Evolutionary conservation across 345 rosid genomes (phyloP).

Genomic region (Theobroma cacao): DNA sequence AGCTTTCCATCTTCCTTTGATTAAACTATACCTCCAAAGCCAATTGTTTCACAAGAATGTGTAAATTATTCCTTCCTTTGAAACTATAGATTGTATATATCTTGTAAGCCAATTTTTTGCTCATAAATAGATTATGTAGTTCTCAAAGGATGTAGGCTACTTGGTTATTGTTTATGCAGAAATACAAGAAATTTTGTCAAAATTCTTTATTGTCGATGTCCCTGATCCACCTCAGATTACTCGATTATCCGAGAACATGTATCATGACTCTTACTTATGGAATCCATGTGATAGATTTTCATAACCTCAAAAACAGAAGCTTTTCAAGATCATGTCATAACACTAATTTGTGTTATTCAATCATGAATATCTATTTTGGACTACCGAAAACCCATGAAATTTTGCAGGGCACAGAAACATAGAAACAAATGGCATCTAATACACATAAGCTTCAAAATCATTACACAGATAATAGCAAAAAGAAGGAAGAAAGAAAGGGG

Average conservation of each 20-base stretch:
- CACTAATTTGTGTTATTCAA: neutral
- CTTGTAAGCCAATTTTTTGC: neutral
- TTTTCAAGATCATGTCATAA: neutral
- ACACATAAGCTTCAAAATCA: neutral
- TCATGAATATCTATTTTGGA: neutral
- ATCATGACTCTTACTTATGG: neutral
- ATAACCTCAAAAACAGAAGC: neutral
- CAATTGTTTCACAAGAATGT: neutral
- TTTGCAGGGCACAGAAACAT: neutral
- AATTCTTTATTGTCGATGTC: too few relatives aligned
- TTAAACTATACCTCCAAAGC: neutral
- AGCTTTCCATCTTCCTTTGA: constrained; percentile 65
- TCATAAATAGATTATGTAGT: neutral
- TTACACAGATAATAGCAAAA: neutral
- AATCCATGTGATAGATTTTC: neutral
- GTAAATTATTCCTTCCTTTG: constrained; percentile 8
- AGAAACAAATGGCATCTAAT: neutral
- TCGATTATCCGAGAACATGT: too few relatives aligned
- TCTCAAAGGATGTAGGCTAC: neutral
- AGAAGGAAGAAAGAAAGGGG: neutral
- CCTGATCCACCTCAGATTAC: too few relatives aligned
- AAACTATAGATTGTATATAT: neutral
- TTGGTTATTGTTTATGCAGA: neutral
- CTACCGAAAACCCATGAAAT: neutral
- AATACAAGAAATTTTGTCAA: too few relatives aligned